Conservation (phyloP, 495 filamentous ascomycete genomes). For the Aspergillus haitiensis region DNA sequence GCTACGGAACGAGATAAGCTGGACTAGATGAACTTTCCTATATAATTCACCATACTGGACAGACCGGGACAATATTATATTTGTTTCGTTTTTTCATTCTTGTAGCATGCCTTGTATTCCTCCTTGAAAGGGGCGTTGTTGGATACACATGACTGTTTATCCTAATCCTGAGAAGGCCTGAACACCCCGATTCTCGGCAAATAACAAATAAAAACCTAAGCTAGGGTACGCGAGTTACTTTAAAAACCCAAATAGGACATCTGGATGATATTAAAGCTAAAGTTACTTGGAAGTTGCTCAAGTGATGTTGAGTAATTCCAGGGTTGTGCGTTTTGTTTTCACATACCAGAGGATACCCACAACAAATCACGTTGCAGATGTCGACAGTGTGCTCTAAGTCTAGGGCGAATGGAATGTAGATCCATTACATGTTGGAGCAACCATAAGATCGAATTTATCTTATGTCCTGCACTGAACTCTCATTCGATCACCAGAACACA, state of each 20-base stretch:
- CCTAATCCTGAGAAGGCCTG: too few relatives aligned
- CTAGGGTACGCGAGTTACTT: too few relatives aligned
- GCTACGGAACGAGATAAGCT: conserved; percentile 27
- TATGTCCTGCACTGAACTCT: not conserved
- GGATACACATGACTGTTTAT: too few relatives aligned
- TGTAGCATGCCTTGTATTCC: too few relatives aligned
- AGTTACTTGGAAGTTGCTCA: not conserved
- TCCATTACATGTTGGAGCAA: conserved; percentile 3
- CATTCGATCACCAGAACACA: not conserved
- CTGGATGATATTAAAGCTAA: not conserved
- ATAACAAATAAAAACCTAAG: too few relatives aligned
- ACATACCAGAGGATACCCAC: conserved; percentile 17
- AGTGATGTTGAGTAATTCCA: conserved; percentile 3
- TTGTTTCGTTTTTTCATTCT: too few relatives aligned
- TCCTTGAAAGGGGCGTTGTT: too few relatives aligned
- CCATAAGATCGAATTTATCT: not conserved
- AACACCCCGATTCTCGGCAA: too few relatives aligned
- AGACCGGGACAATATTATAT: not conserved
- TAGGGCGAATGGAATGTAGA: conserved; percentile 20
- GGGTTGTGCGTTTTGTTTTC: conserved; percentile 9
- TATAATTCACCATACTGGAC: conserved; percentile 7
- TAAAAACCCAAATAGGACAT: too few relatives aligned
- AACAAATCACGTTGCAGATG: conserved; percentile 11
- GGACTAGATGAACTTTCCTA: conserved; percentile 21
- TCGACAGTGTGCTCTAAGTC: conserved; percentile 1